Base-by-base conservation (phyloP, 495 filamentous ascomycete species). In the Hypoxylon subgilvum region DNA sequence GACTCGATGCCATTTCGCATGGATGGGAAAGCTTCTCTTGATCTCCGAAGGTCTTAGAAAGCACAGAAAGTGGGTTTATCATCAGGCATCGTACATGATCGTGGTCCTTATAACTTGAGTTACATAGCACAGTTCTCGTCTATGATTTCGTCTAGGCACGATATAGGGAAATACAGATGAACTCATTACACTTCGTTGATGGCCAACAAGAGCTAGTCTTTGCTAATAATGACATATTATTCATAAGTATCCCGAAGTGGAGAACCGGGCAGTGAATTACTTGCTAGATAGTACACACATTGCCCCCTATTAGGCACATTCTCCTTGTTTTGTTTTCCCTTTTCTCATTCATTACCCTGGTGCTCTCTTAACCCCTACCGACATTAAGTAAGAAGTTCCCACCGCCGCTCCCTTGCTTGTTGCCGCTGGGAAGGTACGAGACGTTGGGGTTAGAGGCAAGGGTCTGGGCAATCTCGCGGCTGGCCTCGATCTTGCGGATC, bases 401-500 rank as follows among this genome's bases (percentile, higher is more conserved):
- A 18, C 88, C 84, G 31, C 73, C 70, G 80, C 60, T 80, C 79
- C 80, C 79, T 83, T 74, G 72, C 82, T 84, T 82, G 48, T 84
- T 82, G 25, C 87, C 87, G 54, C 90, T 86, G 0, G 94, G 94
- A 44, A 99, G 72, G 75, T 97, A 99, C 23, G 92, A 92, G 39
- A 99, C 92, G 68, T 97, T 97, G 27, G 95, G 93, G 74, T 99
- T 99, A 32, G 72, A 74, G 21, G 92, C 84, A 69, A 99, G 72
- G 63, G 91, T 92, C 79, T 90, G 83, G 19, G 94, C 94, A 75
- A 99, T 96, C 75, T 97, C 95, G 74, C 87, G 90, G 74, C 89
- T 93, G 40, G 94, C 96, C 77, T 99, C 94, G 70, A 99, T 97
- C 74, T 91, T 84, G 75, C 94, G 82, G 69, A 99, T 97, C 85